Base-by-base conservation (phyloP, 495 filamentous ascomycete species). In the Venustampulla echinocandica region DNA sequence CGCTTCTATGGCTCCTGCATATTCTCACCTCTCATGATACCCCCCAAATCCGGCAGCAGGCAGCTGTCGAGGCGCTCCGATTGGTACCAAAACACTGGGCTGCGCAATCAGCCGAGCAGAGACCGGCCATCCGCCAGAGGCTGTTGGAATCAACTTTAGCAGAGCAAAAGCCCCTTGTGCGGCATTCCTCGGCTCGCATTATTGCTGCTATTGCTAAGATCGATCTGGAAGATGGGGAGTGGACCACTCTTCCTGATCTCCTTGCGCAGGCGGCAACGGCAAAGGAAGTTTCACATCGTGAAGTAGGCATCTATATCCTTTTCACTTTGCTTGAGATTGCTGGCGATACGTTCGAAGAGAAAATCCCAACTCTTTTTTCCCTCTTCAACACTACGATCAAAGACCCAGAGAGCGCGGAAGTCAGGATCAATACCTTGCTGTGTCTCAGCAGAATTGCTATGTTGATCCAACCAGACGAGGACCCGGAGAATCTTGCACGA, bases 351-450 rank as follows among this genome's bases (percentile, higher is more conserved):
- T 87, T 94, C 55, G 74, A 76, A 55, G 85, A 87, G 53, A 80
- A 87, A 58, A 76, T 87, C 55, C 61, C 69, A 35, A 80, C 85
- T 51, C 75, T 97, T 24, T 85, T 97, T 57, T 71, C 73, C 47
- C 76, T 97, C 9, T 96, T 97, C 70, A 69, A 66, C 63, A 85
- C 77, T 64, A 95, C 89, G 11, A 92, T 98, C 59, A 76, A 75
- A 50, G 93, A 98, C 62, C 84, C 84, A 15, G 84, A 95, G 67
- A 95, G 86, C 64, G 73, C 81, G 46, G 82, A 92, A 60, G 93
- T 98, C 41, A 82, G 90, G 46, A 79, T 94, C 66, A 98, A 96
- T 68, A 94, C 90, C 20, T 82, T 97, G 66, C 76, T 95, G 56
- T 87, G 87, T n/a, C 75, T 96, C 47, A 86, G 90, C 61, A 81